Evolutionary conservation across 805 yeast genomes (phyloP), one percentile per base, ranked within the genome.

Genomic region (Kuraishia borneana): DNA sequence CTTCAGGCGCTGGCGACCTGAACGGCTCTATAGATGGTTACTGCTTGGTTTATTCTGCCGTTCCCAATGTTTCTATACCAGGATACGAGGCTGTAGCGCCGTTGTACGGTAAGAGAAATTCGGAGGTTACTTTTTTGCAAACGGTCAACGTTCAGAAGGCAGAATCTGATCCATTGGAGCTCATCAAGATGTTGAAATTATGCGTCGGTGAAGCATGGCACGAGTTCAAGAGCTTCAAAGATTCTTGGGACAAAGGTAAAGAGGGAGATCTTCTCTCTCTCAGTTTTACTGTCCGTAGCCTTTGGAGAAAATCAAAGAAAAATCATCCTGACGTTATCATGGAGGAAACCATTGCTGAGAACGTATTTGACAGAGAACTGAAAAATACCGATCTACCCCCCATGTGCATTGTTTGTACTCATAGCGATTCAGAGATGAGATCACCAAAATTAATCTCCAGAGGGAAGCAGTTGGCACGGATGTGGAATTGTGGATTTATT

Each of bases 11-110:
- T 4, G 70, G 83, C 29, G 89, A 80, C 39, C 53, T 82, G 43
- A 80, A 82, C 48, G 88, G 87, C 4, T 63, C 72, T 21, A 68
- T 82, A n/a, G 80, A 79, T 48, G 89, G 88, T 1, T 82, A 82
- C 50, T 60, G 79, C 29, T 63, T 79, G 25, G 74, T 77, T 31
- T 82, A 80, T 51, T 69, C 77, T 36, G 77, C 83, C 2, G 70
- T 81, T 2, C 92, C 94, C 1, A 58, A 53, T 31, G 44, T 60
- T 21, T 61, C 60, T 32, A 84, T 84, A 1, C 88, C 88, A 1
- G 54, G 62, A 0, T 79, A 79, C 44, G 65, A 63, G 10, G n/a
- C n/a, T n/a, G n/a, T n/a, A n/a, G n/a, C n/a, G n/a, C 28, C 28
- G 16, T 12, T 6, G 28, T 25, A 25, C 16, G 31, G 21, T 12